A percentile compares a stretch with the other conserved stretches of the same genome.
Evolutionary conservation across 495 filamentous ascomycete genomes (phyloP).

Genomic region (Penicillium subrubescens): DNA sequence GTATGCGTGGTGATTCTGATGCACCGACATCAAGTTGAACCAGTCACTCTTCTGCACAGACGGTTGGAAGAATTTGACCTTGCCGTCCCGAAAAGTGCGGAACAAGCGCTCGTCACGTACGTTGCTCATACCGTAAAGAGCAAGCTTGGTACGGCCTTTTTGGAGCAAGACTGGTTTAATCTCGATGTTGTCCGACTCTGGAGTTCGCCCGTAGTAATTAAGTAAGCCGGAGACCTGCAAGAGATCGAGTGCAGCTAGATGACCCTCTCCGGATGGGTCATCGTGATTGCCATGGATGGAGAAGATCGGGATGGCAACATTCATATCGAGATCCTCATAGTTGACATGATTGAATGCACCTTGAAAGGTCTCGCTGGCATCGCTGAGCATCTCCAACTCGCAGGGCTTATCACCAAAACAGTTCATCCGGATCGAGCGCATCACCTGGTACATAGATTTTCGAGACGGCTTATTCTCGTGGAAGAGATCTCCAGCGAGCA

Average conservation of each 20-base stretch:
- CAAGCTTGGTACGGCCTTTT: conserved; percentile 91
- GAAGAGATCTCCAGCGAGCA: conserved; percentile 93
- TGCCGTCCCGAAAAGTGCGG: conserved; percentile 88
- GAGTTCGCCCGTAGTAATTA: conserved; percentile 94
- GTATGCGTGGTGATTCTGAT: conserved; percentile 94
- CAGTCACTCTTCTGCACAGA: conserved; percentile 82
- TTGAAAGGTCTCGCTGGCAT: conserved; percentile 85
- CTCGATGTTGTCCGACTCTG: conserved; percentile 88
- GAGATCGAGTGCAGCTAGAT: conserved; percentile 85
- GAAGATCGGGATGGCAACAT: conserved; percentile 95
- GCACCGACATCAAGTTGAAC: conserved; percentile 95
- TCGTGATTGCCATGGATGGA: conserved; percentile 99
- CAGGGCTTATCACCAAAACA: conserved; percentile 95
- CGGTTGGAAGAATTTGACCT: conserved; percentile 91
- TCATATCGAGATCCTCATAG: conserved; percentile 97
- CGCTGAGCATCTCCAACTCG: conserved; percentile 91
- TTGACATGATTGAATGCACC: conserved; percentile 89
- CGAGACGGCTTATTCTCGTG: conserved; percentile 98
- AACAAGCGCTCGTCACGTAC: conserved; percentile 94
- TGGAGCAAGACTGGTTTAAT: conserved; percentile 90
- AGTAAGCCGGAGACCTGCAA: conserved; percentile 87
- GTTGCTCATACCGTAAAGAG: conserved; percentile 94
- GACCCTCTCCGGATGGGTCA: conserved; percentile 91
- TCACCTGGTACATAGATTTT: conserved; percentile 95
- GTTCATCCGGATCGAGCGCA: conserved; percentile 88